Evolutionary conservation across 306 rosid species (phyloP).

Genomic region (Dryas drummondii): DNA sequence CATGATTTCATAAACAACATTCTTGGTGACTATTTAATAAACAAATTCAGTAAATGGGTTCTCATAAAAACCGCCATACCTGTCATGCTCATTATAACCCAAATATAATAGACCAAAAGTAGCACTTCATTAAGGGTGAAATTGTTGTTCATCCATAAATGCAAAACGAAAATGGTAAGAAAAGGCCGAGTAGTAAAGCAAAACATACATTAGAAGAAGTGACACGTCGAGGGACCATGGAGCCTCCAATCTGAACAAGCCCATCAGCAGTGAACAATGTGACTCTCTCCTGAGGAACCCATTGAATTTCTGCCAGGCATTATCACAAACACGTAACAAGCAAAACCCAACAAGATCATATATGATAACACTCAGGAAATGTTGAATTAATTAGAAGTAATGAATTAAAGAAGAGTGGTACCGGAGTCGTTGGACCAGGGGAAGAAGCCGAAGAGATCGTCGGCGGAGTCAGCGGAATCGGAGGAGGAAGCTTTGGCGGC

Average conservation of each 20-base stretch:
- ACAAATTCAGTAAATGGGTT: slow-evolving; percentile 21
- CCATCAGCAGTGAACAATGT: slow-evolving; percentile 95
- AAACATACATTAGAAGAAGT: slow-evolving; percentile 60
- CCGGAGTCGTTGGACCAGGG: slow-evolving; percentile 76
- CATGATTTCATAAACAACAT: slow-evolving; percentile 18
- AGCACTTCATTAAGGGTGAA: neutral
- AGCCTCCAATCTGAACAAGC: slow-evolving; percentile 88
- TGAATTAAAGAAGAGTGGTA: slow-evolving; percentile 3
- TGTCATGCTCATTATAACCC: neutral
- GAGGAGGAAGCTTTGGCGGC: slow-evolving; percentile 43
- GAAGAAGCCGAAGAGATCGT: slow-evolving; percentile 56
- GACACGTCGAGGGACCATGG: slow-evolving; percentile 68
- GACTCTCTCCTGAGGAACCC: slow-evolving; percentile 76
- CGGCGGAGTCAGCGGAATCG: slow-evolving; percentile 41
- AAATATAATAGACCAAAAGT: neutral
- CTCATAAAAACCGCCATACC: neutral
- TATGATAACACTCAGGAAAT: neutral
- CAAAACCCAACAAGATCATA: neutral
- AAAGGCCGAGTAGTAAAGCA: neutral
- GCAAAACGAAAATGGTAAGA: neutral
- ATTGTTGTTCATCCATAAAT: neutral
- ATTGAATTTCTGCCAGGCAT: slow-evolving; percentile 69
- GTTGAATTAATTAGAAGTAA: neutral
- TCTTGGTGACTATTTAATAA: neutral
- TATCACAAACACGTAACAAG: neutral